These are phyloP conservation scores for Eremochloa ophiuroides DNA, from an alignment of 176 grass and related monocot genomes.

Conservation along the genomic window DNA sequence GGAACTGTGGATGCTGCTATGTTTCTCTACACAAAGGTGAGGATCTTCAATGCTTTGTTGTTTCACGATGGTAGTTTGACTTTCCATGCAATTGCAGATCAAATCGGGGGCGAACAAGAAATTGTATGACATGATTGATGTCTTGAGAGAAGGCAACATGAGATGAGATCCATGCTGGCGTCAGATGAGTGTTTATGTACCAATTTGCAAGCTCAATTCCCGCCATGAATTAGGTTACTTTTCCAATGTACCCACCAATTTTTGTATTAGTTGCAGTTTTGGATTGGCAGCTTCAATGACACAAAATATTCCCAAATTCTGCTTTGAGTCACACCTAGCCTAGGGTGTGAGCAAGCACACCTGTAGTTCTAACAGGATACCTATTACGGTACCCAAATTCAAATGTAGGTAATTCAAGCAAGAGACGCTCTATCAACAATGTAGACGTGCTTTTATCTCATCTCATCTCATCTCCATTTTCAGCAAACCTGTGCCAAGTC, in stretches of 20 bases:
- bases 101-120: conserved; percentile 61
- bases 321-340: no score
- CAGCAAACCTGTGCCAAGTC: no score
- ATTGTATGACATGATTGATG: conserved; percentile 93
- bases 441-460: no score
- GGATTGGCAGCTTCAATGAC: neutral
- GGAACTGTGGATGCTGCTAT: conserved; percentile 84
- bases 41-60: neutral
- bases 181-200: neutral
- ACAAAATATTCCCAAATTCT: neutral
- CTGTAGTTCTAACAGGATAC: no score
- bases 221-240: neutral
- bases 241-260: neutral
- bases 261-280: neutral
- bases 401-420: no score
- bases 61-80: conserved; percentile 5
- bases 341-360: no score
- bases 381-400: no score
- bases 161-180: conserved; percentile 40
- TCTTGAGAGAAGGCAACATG: conserved; percentile 76
- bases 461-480: no score
- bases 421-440: no score
- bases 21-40: conserved; percentile 84
- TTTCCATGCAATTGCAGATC: conserved; percentile 41
- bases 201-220: neutral